Percentiles rank a stretch among this genome's conserved stretches.
Evolutionary conservation across 768 basidiomycete genomes (phyloP).

Genomic region (Tricholoma bakamatsutake): DNA sequence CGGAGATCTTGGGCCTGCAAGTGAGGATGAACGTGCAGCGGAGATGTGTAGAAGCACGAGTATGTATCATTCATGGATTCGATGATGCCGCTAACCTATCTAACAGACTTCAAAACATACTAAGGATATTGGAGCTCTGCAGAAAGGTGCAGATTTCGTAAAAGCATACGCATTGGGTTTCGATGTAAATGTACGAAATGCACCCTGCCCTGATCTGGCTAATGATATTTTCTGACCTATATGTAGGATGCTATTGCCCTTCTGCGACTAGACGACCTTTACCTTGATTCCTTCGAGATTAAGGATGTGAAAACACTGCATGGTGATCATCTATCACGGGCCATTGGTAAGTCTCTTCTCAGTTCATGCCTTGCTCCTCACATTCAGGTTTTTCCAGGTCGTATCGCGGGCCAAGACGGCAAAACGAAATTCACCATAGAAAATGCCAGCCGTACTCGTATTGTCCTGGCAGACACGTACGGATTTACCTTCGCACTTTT

Average conservation of each 20-base stretch:
- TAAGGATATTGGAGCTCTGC: constrained; percentile 86
- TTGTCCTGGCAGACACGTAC: constrained; percentile 95
- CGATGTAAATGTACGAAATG: constrained; percentile 72
- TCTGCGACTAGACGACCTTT: constrained; percentile 91
- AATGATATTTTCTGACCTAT: background rate
- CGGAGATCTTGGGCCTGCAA: constrained; percentile 91
- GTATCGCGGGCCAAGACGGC: constrained; percentile 97
- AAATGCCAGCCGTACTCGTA: constrained; percentile 94
- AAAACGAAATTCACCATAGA: constrained; percentile 99
- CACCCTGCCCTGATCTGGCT: background rate
- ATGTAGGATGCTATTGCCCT: constrained; percentile 92
- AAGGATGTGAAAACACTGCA: constrained; percentile 98
- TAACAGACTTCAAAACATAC: constrained; percentile 89
- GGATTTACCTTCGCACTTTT: constrained; percentile 24
- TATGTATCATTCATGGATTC: constrained; percentile 33
- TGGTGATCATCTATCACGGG: constrained; percentile 96
- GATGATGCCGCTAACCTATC: background rate
- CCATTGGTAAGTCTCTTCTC: constrained; percentile 59
- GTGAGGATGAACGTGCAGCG: constrained; percentile 95
- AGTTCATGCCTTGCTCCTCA: background rate
- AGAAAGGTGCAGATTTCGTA: constrained; percentile 96
- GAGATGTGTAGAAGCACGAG: constrained; percentile 88
- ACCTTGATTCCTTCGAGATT: constrained; percentile 98
- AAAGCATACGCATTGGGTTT: constrained; percentile 94
- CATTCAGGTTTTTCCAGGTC: constrained; percentile 44